Conservation (phyloP, 129 eudicot genomes). For the Artemisia annua region DNA sequence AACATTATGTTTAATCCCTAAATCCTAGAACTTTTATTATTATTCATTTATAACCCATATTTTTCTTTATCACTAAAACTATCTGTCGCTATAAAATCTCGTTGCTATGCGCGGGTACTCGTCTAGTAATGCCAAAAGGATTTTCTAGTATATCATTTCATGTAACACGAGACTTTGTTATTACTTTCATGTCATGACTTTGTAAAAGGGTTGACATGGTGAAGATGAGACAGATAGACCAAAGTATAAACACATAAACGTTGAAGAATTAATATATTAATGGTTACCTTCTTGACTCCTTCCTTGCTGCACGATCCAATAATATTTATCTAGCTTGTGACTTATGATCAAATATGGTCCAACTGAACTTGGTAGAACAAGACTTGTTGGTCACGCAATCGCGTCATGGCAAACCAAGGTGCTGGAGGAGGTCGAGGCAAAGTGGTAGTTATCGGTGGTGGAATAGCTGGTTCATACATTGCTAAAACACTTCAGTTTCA, state of each 20-base stretch:
- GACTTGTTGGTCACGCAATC: background rate
- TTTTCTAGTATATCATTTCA: no score
- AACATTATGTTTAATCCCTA: no score
- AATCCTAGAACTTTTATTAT: no score
- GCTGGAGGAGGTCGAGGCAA: constrained; percentile 32
- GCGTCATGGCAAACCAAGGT: constrained; percentile 15
- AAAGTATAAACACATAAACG: constrained; percentile 15
- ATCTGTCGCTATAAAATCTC: no score
- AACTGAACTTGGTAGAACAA: background rate
- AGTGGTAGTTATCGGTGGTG: constrained; percentile 91
- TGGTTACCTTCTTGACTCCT: constrained; percentile 13
- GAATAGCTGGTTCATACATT: constrained; percentile 81
- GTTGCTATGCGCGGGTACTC: no score
- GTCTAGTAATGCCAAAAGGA: no score
- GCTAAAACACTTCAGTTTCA: constrained; percentile 71
- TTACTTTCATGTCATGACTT: background rate
- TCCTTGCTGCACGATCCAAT: constrained; percentile 25
- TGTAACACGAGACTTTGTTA: no score
- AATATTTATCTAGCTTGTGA: background rate
- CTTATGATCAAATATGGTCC: background rate
- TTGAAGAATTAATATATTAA: background rate
- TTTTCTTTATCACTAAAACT: no score
- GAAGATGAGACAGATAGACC: constrained; percentile 1
- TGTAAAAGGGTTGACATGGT: background rate
- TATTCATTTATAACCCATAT: no score